Percentiles rank a stretch among this genome's conserved stretches.
These are phyloP conservation scores for Niebla homalea DNA, from an alignment of 495 filamentous ascomycete species.

Conservation along the genomic window DNA sequence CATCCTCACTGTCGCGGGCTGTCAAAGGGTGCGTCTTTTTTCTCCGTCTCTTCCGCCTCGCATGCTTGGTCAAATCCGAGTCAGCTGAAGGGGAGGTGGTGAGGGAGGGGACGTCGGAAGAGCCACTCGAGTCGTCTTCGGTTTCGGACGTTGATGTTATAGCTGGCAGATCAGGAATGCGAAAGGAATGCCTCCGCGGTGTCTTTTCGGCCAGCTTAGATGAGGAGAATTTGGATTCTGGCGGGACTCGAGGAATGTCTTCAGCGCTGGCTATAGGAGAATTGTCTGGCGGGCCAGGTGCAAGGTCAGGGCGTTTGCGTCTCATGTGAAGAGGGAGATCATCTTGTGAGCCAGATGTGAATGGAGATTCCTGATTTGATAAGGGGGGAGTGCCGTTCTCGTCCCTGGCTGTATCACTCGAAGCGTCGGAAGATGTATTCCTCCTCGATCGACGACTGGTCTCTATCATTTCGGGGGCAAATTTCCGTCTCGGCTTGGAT, in stretches of 20 bases:
- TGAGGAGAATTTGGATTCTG: conserved; percentile 37
- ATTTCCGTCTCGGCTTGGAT: conserved; percentile 25
- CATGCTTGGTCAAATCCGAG: conserved; percentile 23
- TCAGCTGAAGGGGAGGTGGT: conserved; percentile 34
- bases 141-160: conserved; percentile 44
- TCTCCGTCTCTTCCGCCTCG: conserved; percentile 30
- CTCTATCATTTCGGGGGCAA: conserved; percentile 46
- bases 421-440: conserved; percentile 16
- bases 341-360: conserved; percentile 7
- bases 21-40: conserved; percentile 17
- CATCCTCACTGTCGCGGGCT: conserved; percentile 48
- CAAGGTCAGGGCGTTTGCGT: conserved; percentile 1
- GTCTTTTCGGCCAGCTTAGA: conserved; percentile 28
- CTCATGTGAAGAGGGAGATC: conserved; percentile 9
- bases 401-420: conserved; percentile 19
- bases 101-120: conserved; percentile 32
- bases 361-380: not conserved
- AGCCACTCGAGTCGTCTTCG: conserved; percentile 34
- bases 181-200: conserved; percentile 41
- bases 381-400: conserved; percentile 23
- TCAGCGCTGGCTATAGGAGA: conserved; percentile 17
- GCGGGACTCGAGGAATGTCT: conserved; percentile 7
- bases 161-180: conserved; percentile 36
- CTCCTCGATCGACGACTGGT: conserved; percentile 38
- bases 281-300: conserved; percentile 16